A percentile compares a stretch with the other conserved stretches of the same genome.
These are phyloP conservation scores for Aspergillus sp. DNA, from an alignment of 2,329 filamentous ascomycete genomes.

Conservation along the genomic window DNA sequence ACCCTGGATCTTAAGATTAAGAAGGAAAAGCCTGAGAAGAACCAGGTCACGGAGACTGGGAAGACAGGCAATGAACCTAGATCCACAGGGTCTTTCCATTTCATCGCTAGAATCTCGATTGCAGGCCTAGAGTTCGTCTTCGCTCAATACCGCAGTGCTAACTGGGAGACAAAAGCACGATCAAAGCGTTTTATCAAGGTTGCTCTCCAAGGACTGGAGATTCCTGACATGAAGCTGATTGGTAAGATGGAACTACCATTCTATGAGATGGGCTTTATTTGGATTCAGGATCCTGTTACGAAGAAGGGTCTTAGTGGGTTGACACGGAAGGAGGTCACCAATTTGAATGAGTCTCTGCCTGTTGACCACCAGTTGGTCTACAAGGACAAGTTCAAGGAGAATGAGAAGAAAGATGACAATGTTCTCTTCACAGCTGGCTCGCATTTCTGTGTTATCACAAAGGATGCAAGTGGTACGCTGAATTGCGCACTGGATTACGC, in stretches of 20 bases:
- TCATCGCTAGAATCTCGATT: background rate
- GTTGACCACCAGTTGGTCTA: conserved; percentile 4
- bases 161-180: background rate
- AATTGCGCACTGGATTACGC: too few relatives aligned
- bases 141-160: background rate
- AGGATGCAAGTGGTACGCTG: too few relatives aligned
- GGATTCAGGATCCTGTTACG: background rate
- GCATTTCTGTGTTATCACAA: too few relatives aligned
- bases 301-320: background rate
- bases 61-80: too few relatives aligned
- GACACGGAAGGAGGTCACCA: conserved; percentile 3
- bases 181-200: background rate
- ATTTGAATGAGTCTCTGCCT: conserved; percentile 1
- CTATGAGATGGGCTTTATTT: conserved; percentile 7
- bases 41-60: too few relatives aligned
- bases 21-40: too few relatives aligned
- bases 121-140: background rate
- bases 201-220: background rate
- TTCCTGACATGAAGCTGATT: too few relatives aligned
- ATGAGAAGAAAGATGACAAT: too few relatives aligned
- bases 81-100: background rate
- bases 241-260: conserved; percentile 8
- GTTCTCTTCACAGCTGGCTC: too few relatives aligned
- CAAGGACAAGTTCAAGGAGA: background rate
- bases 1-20: too few relatives aligned